These are phyloP conservation scores for Colletotrichum sp. DNA, from an alignment of 2,329 filamentous ascomycete species.

Conservation along the genomic window DNA sequence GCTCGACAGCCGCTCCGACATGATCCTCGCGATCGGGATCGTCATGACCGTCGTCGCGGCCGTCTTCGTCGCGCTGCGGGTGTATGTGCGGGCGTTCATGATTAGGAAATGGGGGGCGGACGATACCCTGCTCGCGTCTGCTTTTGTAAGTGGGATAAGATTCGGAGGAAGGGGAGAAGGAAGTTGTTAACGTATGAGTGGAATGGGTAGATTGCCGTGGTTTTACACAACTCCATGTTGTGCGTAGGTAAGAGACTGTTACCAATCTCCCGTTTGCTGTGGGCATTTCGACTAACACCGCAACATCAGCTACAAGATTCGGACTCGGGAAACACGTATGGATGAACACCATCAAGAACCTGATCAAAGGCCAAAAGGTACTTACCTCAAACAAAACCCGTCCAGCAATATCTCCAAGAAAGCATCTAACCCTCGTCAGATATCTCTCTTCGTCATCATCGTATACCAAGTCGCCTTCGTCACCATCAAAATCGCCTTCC, in stretches of 20 bases:
- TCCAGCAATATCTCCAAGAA: background rate
- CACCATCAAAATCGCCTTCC: conserved; percentile 37
- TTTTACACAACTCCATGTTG: background rate
- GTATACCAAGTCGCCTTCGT: conserved; percentile 34
- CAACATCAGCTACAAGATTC: background rate
- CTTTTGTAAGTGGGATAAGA: background rate
- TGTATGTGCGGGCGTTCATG: conserved; percentile 28
- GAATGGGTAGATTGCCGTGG: background rate
- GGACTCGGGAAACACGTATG: conserved; percentile 24
- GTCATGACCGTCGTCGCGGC: background rate
- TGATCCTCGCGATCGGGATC: background rate
- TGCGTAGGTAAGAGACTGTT: background rate
- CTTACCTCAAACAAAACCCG: background rate
- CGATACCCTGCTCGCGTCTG: conserved; percentile 18
- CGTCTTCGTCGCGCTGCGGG: background rate
- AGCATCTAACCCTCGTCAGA: conserved; percentile 21
- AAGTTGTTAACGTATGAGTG: background rate
- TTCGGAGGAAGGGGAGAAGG: no score
- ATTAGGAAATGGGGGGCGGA: conserved; percentile 29
- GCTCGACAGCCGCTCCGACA: background rate
- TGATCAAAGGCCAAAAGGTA: conserved; percentile 9
- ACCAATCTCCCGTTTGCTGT: accelerated
- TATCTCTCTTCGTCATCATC: conserved; percentile 29
- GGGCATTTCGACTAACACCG: background rate
- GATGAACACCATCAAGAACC: background rate